phyloP scores from a whole-genome alignment of 2,329 filamentous ascomycete genomes.

The Penicillium sp. region DNA sequence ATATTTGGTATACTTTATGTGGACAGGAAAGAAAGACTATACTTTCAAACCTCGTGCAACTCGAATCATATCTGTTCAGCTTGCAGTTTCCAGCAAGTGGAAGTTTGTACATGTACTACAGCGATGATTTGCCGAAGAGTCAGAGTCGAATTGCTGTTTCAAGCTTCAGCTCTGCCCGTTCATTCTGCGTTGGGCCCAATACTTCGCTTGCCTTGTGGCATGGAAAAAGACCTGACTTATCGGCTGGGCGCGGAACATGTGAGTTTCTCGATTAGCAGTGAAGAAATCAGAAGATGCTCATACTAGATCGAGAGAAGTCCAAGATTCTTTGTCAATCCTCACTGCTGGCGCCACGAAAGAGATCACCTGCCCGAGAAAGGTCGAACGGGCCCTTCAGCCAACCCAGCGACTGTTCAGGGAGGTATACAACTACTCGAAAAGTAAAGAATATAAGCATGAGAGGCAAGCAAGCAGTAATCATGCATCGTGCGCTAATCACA shows the following conservation, averaged over 20 bases:
- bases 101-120: constrained; percentile 21
- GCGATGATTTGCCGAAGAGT: constrained; percentile 11
- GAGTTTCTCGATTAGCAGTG: neutral
- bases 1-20: constrained; percentile 27
- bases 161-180: neutral
- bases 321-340: constrained; percentile 14
- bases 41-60: constrained; percentile 14
- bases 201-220: constrained; percentile 24
- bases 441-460: too few relatives aligned
- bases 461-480: too few relatives aligned
- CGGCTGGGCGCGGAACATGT: constrained; percentile 23
- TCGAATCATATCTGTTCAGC: constrained; percentile 18
- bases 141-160: constrained; percentile 4
- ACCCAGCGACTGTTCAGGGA: constrained; percentile 10
- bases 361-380: constrained; percentile 14
- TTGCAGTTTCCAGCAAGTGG: constrained; percentile 22
- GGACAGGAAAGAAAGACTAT: constrained; percentile 9
- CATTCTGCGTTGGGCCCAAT: constrained; percentile 21
- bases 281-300: neutral
- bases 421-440: constrained; percentile 5
- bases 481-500: too few relatives aligned
- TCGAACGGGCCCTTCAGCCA: constrained; percentile 12
- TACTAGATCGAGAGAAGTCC: neutral
- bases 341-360: constrained; percentile 16
- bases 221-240: constrained; percentile 13